Base-by-base conservation (phyloP, 2,329 filamentous ascomycete species). In the Ploettnerulaceae sp. region DNA sequence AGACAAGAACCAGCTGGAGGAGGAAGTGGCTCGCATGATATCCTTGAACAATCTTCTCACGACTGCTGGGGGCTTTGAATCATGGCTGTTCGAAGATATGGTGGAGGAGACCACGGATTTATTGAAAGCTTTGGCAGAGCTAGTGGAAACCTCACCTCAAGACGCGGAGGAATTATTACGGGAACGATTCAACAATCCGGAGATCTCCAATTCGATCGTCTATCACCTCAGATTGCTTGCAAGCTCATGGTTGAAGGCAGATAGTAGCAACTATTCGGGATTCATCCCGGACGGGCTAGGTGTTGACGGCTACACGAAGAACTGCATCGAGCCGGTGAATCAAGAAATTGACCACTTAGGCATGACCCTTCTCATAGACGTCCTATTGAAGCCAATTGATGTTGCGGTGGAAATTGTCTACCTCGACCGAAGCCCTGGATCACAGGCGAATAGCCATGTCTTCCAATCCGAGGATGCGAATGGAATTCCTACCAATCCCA, bases 281-380 rank as follows among this genome's bases (percentile, higher is more conserved):
- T 97, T 89, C 63, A 75, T 95, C 20, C 68, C 72, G 5, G 77
- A 79, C 42, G 71, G 72, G 7, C 42, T 71, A 39, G 70, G 73
- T 2, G 70, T 93, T 26, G 75, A 80, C 11, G 72, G 80, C 18
- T 91, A 93, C 66, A 88, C 85, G 63, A 66, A 74, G 29, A 74
- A 76, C 11, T 77, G 76, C 49, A 81, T 97, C 53, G 84, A 95
- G 63, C 79, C 85, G 0, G 75, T 83, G 12, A 77, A 83, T 56
- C 80, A 82, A 40, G 91, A 97, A 69, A 95, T 97, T 53, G 93
- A 98, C 57, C 82, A 96, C 59, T 71, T 95, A n/a, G 87, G 88
- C 33, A 75, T 97, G 52, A 80, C 80, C 49, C 79, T 88, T 2
- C 72, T 97, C 39, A 79, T 84, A 52, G 82, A 91, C 53, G 77